Evolutionary conservation across 2,329 filamentous ascomycete genomes (phyloP).

Genomic region (Sporothrix globosa): DNA sequence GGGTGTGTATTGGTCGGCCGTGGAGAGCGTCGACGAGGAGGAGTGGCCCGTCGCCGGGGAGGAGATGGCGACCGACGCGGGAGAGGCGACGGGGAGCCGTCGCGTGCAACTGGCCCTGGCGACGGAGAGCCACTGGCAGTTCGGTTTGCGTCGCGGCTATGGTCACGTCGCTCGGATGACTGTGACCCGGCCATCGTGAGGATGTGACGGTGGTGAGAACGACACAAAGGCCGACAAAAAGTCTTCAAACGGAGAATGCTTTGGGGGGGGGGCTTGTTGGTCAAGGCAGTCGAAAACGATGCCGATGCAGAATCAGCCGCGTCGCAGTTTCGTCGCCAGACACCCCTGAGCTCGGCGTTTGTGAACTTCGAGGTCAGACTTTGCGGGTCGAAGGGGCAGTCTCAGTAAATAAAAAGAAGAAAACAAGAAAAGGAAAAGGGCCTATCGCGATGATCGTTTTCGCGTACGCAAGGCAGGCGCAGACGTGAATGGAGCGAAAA

Average conservation of each 20-base stretch:
- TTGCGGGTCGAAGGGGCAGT: neutral
- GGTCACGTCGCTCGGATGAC: constrained; percentile 7
- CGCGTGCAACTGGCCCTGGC: constrained; percentile 23
- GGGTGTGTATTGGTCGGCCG: neutral
- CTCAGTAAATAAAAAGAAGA: neutral
- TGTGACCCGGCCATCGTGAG: neutral
- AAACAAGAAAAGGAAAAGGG: neutral
- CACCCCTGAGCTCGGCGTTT: neutral
- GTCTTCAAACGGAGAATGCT: neutral
- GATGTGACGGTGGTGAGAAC: neutral
- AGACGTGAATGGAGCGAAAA: constrained; percentile 25
- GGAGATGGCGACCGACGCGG: constrained; percentile 19
- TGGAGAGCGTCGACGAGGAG: constrained; percentile 26
- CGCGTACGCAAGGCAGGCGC: constrained; percentile 15
- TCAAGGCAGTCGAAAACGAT: constrained; percentile 2
- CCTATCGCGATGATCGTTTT: neutral
- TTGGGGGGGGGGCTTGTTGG: neutral
- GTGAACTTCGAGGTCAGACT: neutral
- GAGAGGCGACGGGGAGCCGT: constrained; percentile 7
- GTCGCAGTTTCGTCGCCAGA: constrained; percentile 13
- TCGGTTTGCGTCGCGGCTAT: neutral
- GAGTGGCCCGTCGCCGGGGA: neutral
- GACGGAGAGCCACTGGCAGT: neutral
- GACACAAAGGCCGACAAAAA: neutral
- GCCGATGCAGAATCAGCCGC: neutral